Base-by-base conservation (phyloP, 2,329 filamentous ascomycete genomes). In the Stromatinia cepivora region DNA sequence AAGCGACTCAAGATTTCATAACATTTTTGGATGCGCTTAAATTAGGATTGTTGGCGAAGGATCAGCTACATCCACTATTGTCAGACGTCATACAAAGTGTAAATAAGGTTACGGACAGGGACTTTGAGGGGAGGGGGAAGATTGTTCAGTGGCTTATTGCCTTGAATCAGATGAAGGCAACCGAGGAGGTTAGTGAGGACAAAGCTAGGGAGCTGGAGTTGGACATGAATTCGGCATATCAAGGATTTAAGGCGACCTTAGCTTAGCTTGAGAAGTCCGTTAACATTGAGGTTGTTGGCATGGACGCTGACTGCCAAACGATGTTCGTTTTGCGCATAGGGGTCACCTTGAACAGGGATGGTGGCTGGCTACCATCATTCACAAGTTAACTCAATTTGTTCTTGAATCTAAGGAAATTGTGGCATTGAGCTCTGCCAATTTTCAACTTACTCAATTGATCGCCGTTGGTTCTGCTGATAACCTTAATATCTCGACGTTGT, bases 121-220 rank as follows among this genome's bases (percentile, higher is more conserved):
- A 98, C 76, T 99, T 99, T 79, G 94, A 98, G 75, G 94, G 90
- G 78, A 90, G 96, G 74, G 93, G 92, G 75, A 98, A 98, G 85
- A 98, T 99, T 75, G 93, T 99, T 69, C 94, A 97, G 79, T 99
- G 95, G 95, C 85, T 99, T 74, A 99, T 99, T 76, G 91, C 92
- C 9, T 84, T 99, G 73, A 99, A 99, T 79, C 94, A 97, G 81
- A 98, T 99, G 95, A 92, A 92, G 78, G 95, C 94, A 11, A 93
- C 93, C 1, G 94, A 98, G 77, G 93, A 97, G 79, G 81, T 99
- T 74, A 90, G 87, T 75, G 92, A 97, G 76, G 90, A 94, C 70
- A 93, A 97, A 81, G 92, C 92, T 8, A 85, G 94, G 69, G 93
- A 99, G 80, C 82, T 98, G 74, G 91, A 95, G 74, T 88, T 97